phyloP scores from a whole-genome alignment of 2,329 filamentous ascomycete genomes.

The Fusarium compactum region DNA sequence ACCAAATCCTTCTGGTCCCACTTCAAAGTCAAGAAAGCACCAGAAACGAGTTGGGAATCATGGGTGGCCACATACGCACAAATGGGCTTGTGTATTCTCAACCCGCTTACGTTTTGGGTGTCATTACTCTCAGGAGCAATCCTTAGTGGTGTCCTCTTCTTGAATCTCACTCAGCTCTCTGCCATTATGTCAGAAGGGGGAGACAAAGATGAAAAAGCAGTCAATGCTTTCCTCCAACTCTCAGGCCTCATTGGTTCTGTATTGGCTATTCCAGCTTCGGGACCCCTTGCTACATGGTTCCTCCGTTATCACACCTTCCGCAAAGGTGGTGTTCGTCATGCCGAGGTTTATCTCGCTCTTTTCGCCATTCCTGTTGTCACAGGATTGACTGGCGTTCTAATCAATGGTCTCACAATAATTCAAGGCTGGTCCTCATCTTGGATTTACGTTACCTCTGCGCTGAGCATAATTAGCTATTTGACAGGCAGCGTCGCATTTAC shows the following conservation, averaged over 20 bases:
- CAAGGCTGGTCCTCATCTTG: neutral
- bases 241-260: slow-evolving; percentile 12
- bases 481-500: slow-evolving; percentile 36
- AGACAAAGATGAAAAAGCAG: accelerated
- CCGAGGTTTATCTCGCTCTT: slow-evolving; percentile 22
- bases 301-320: slow-evolving; percentile 17
- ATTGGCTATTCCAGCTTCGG: slow-evolving; percentile 15
- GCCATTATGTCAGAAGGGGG: neutral
- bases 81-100: slow-evolving; percentile 37
- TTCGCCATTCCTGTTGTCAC: slow-evolving; percentile 21
- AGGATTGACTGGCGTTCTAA: neutral
- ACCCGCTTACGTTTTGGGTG: slow-evolving; percentile 40
- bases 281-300: slow-evolving; percentile 30
- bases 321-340: slow-evolving; percentile 29
- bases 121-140: slow-evolving; percentile 29
- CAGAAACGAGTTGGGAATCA: slow-evolving; percentile 16
- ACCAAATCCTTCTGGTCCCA: neutral
- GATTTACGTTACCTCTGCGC: slow-evolving; percentile 23
- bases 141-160: slow-evolving; percentile 27
- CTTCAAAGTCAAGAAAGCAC: slow-evolving; percentile 16
- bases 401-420: slow-evolving; percentile 24
- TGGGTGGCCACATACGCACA: slow-evolving; percentile 30
- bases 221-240: slow-evolving; percentile 6
- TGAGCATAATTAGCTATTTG: slow-evolving; percentile 30
- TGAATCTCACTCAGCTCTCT: slow-evolving; percentile 21